phyloP scores from a whole-genome alignment of 768 basidiomycete genomes.

The Serendipita sp. region DNA sequence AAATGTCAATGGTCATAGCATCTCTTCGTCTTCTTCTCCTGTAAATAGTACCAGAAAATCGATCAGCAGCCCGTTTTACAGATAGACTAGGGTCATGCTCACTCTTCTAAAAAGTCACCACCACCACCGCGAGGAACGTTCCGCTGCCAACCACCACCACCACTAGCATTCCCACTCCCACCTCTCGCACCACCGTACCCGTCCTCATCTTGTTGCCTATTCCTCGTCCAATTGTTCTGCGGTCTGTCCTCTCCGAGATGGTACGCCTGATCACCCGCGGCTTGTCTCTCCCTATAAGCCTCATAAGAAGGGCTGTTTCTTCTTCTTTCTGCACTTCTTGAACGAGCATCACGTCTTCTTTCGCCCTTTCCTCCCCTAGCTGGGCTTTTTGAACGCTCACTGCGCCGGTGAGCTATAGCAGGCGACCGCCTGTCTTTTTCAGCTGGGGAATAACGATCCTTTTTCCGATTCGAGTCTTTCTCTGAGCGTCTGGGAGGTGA shows the following conservation, averaged over 20 bases:
- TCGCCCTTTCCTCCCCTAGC: not conserved
- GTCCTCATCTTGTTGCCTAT: not conserved
- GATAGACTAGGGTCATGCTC: not conserved
- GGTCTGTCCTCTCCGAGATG: not conserved
- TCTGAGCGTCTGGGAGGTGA: not conserved
- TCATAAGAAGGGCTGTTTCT: conserved; percentile 11
- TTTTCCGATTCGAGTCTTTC: not conserved
- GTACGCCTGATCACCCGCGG: not conserved
- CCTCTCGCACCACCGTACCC: not conserved
- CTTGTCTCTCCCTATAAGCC: not conserved
- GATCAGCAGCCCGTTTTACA: not conserved
- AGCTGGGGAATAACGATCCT: not conserved
- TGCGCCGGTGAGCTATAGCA: not conserved
- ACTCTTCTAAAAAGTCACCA: conserved; percentile 14
- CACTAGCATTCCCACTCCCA: not conserved
- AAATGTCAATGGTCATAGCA: conserved; percentile 11
- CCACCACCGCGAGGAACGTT: not conserved
- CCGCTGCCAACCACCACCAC: not conserved
- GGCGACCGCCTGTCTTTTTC: not conserved
- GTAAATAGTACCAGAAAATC: not conserved
- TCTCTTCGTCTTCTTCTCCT: conserved; percentile 14
- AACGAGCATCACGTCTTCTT: conserved; percentile 2
- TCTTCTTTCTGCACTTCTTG: conserved; percentile 7
- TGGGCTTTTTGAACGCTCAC: not conserved
- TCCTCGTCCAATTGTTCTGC: conserved; percentile 3